Evolutionary conservation across 2,329 filamentous ascomycete species (phyloP).

Genomic region (Dactylellina cionopaga): DNA sequence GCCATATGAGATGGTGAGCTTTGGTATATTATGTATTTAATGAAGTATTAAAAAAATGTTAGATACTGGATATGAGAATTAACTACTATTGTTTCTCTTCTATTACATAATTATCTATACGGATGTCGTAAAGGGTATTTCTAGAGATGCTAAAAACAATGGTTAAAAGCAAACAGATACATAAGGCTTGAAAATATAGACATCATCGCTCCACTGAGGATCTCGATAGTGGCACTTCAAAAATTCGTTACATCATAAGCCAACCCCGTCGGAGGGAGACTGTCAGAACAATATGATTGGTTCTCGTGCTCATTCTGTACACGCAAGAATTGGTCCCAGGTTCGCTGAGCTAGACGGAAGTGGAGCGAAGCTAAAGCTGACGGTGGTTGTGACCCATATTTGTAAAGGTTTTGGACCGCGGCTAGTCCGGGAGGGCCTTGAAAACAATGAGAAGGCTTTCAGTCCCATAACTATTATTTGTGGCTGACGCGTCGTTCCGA

Average conservation of each 20-base stretch:
- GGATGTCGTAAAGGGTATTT: too few relatives aligned
- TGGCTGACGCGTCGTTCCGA: too few relatives aligned
- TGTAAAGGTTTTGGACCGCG: slow-evolving; percentile 50
- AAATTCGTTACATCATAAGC: too few relatives aligned
- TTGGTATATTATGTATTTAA: slow-evolving; percentile 22
- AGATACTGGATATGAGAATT: slow-evolving; percentile 6
- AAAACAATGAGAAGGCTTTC: slow-evolving; percentile 52
- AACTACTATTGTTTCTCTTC: not conserved
- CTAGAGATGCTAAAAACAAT: too few relatives aligned
- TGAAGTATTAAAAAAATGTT: slow-evolving; percentile 16
- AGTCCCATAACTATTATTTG: too few relatives aligned
- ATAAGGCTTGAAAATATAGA: too few relatives aligned
- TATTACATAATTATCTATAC: not conserved
- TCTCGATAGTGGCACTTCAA: too few relatives aligned
- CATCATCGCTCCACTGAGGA: too few relatives aligned
- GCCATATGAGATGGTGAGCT: not conserved
- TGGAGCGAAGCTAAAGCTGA: not conserved
- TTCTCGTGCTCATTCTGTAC: slow-evolving; percentile 51
- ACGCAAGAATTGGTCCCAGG: slow-evolving; percentile 44
- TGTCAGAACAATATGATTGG: too few relatives aligned
- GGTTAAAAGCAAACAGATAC: too few relatives aligned
- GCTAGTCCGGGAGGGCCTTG: slow-evolving; percentile 51
- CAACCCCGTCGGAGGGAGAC: too few relatives aligned
- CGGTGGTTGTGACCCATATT: slow-evolving; percentile 51
- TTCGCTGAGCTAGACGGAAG: slow-evolving; percentile 8